Evolutionary conservation across 352 stramenopile genomes (phyloP).

Genomic region (Pilasporangium apinafurcum): DNA sequence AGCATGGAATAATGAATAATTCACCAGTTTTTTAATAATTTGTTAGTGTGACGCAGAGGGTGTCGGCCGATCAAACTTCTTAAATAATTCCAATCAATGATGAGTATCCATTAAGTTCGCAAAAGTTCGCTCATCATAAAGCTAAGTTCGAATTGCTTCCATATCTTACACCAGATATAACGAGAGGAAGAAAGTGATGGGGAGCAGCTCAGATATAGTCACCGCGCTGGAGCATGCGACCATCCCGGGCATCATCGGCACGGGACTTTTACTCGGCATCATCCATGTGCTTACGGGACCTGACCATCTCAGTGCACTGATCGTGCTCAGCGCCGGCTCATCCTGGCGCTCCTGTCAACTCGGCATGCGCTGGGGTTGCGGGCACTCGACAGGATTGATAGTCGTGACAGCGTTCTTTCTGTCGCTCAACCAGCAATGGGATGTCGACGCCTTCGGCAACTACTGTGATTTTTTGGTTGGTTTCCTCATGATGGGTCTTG

Average conservation of each 20-base stretch:
- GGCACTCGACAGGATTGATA: slow-evolving; percentile 79
- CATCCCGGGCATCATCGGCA: slow-evolving; percentile 22
- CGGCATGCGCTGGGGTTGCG: slow-evolving; percentile 85
- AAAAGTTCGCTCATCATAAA: no score
- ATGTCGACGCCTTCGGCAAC: slow-evolving; percentile 40
- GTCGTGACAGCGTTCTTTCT: slow-evolving; percentile 54
- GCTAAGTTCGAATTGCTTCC: background rate
- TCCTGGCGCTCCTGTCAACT: slow-evolving; percentile 71
- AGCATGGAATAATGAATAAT: no score
- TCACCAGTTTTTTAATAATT: no score
- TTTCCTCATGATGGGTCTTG: slow-evolving; percentile 64
- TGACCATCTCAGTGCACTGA: slow-evolving; percentile 84
- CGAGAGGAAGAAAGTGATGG: background rate
- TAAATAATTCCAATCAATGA: no score
- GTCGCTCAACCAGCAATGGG: slow-evolving; percentile 37
- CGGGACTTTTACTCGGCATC: slow-evolving; percentile 33
- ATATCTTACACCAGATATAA: background rate
- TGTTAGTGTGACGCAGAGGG: no score
- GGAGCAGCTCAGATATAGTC: slow-evolving; percentile 4
- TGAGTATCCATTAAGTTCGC: no score
- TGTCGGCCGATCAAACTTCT: no score
- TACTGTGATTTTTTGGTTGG: slow-evolving; percentile 70
- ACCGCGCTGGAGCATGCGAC: slow-evolving; percentile 29
- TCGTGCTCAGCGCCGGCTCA: slow-evolving; percentile 69
- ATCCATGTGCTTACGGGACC: slow-evolving; percentile 55